A percentile compares a stretch with the other conserved stretches of the same genome.
Conservation (phyloP, 192 early-diverging fungal species). For the Linnemannia elongata region DNA sequence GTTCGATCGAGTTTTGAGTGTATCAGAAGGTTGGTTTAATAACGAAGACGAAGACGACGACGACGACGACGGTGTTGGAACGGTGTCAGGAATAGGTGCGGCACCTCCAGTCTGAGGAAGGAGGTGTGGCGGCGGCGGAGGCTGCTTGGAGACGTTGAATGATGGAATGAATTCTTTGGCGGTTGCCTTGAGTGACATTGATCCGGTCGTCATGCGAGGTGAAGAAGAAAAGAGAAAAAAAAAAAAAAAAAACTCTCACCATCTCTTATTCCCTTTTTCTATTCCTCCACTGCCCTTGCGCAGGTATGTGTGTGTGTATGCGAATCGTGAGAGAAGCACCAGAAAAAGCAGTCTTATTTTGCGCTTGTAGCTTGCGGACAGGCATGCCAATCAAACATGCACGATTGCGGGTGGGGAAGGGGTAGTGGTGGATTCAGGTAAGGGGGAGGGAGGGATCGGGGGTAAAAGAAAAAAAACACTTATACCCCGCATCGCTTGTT, state of each 20-base stretch:
- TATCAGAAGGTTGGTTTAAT: not conserved
- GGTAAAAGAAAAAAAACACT: not conserved
- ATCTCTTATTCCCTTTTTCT: not conserved
- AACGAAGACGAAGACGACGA: not conserved
- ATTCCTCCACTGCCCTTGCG: not conserved
- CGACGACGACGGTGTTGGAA: not conserved
- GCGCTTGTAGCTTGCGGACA: not conserved
- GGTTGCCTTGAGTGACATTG: constrained; percentile 57
- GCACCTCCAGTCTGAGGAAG: constrained; percentile 15
- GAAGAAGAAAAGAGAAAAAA: constrained; percentile 19
- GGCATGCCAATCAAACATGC: not conserved
- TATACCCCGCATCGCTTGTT: not conserved
- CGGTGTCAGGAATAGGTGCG: not conserved
- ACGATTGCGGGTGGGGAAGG: not conserved
- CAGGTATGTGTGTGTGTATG: not conserved
- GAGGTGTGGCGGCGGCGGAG: not conserved
- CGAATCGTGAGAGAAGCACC: not conserved
- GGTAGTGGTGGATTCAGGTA: no score
- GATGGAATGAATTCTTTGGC: constrained; percentile 58
- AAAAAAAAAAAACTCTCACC: not conserved
- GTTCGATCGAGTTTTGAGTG: not conserved
- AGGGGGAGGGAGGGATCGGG: not conserved
- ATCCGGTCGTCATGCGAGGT: constrained; percentile 30
- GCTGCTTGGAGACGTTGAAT: constrained; percentile 21
- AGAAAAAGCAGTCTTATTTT: not conserved